A percentile compares a stretch with the other conserved stretches of the same genome.
Evolutionary conservation across 768 basidiomycete species (phyloP).

Genomic region (Cyathus striatus): DNA sequence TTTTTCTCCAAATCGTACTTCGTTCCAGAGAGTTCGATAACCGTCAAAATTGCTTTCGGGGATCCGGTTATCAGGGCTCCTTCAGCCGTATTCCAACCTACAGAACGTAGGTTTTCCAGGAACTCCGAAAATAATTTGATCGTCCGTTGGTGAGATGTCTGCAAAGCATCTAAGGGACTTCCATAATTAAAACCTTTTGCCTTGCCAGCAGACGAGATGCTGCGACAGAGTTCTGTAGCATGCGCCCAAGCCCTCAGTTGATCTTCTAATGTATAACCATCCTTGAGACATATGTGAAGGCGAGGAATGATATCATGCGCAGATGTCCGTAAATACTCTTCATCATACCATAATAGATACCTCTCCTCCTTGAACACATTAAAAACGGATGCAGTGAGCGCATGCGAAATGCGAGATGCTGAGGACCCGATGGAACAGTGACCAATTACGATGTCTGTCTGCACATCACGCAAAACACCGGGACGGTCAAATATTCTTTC

Average conservation of each 20-base stretch:
- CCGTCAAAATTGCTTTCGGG: constrained; percentile 21
- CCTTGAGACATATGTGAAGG: constrained; percentile 45
- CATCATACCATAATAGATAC: constrained; percentile 53
- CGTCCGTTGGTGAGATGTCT: constrained; percentile 10
- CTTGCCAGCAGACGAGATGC: constrained; percentile 6
- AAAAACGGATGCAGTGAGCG: constrained; percentile 22
- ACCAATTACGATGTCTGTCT: constrained; percentile 31
- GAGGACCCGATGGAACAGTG: constrained; percentile 47
- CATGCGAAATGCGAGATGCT: constrained; percentile 25
- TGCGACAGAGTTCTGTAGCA: constrained; percentile 30
- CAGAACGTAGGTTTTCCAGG: constrained; percentile 14
- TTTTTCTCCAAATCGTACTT: not conserved
- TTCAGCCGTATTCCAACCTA: constrained; percentile 36
- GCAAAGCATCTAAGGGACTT: constrained; percentile 9
- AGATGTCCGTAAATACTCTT: constrained; percentile 12
- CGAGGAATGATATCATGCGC: constrained; percentile 14
- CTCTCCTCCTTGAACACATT: constrained; percentile 36
- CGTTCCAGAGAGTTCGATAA: constrained; percentile 6
- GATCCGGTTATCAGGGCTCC: constrained; percentile 22
- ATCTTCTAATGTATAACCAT: constrained; percentile 39
- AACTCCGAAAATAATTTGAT: constrained; percentile 17
- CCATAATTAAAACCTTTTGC: constrained; percentile 5
- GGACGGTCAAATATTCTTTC: constrained; percentile 43
- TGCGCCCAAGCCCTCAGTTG: constrained; percentile 55
- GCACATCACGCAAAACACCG: constrained; percentile 29